phyloP scores from a whole-genome alignment of 2,329 filamentous ascomycete genomes.

The Nigrospora oryzae region DNA sequence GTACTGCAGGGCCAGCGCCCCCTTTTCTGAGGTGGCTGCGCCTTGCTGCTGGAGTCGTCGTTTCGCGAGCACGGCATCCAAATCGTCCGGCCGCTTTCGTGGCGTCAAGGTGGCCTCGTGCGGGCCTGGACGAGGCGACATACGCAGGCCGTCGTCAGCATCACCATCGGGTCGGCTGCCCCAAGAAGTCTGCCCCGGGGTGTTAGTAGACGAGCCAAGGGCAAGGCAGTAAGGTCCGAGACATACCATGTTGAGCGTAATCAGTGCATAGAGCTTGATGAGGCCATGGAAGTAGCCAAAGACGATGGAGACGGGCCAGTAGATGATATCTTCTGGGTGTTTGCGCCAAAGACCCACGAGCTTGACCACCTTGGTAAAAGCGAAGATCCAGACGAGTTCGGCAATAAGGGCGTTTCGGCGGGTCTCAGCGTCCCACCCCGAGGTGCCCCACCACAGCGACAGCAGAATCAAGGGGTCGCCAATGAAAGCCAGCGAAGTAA shows the following conservation, averaged over 20 bases:
- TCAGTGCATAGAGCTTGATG: slow-evolving; percentile 83
- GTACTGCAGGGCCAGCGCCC: background rate
- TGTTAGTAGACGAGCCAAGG: slow-evolving; percentile 7
- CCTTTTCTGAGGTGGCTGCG: background rate
- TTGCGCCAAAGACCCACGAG: slow-evolving; percentile 77
- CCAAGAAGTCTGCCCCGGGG: slow-evolving; percentile 72
- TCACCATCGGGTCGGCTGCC: slow-evolving; percentile 90
- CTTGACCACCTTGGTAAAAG: slow-evolving; percentile 84
- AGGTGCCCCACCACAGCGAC: slow-evolving; percentile 61
- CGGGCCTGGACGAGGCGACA: slow-evolving; percentile 38
- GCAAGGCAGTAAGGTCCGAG: background rate
- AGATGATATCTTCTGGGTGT: slow-evolving; percentile 72
- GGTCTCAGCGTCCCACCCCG: slow-evolving; percentile 44
- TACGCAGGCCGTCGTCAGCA: slow-evolving; percentile 66
- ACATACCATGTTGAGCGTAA: slow-evolving; percentile 76
- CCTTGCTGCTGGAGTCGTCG: background rate
- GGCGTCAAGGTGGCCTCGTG: slow-evolving; percentile 18
- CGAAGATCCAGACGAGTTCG: slow-evolving; percentile 67
- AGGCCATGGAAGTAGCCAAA: slow-evolving; percentile 91
- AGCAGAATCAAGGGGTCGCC: slow-evolving; percentile 67
- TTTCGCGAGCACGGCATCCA: background rate
- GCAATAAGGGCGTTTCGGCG: slow-evolving; percentile 48
- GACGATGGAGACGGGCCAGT: slow-evolving; percentile 74
- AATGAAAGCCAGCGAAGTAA: slow-evolving; percentile 78
- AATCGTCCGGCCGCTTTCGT: background rate